Conservation (phyloP, 1,284 basidiomycete genomes). For the Vanrija sp. region DNA sequence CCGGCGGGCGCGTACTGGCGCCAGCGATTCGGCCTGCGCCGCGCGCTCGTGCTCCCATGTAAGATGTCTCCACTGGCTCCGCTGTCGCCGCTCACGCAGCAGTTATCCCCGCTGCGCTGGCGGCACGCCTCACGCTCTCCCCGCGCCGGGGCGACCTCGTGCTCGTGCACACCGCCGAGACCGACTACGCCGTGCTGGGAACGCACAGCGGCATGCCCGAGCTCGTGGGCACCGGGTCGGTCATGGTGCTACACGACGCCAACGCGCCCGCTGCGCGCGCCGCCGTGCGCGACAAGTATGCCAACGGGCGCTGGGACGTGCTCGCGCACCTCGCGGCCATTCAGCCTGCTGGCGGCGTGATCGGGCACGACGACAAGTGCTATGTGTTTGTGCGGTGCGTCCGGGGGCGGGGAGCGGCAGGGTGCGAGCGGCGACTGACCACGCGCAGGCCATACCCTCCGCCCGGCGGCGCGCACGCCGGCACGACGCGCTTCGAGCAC, state of each 20-base stretch:
- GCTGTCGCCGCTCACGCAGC: neutral
- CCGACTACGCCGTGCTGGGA: constrained; percentile 1
- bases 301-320: constrained; percentile 7
- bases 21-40: neutral
- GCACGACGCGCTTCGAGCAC: constrained; percentile 11
- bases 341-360: constrained; percentile 4
- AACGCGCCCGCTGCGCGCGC: constrained; percentile 3
- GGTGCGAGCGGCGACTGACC: neutral
- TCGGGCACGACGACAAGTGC: constrained; percentile 11
- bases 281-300: constrained; percentile 12
- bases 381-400: constrained; percentile 5
- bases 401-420: neutral
- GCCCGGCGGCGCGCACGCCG: neutral
- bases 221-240: neutral
- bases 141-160: constrained; percentile 2
- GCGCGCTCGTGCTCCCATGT: too few species aligned
- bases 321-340: constrained; percentile 8
- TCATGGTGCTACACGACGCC: neutral
- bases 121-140: neutral
- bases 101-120: constrained; percentile 6
- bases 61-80: too few species aligned
- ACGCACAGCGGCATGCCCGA: neutral
- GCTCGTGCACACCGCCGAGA: constrained; percentile 1
- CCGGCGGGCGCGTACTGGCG: neutral
- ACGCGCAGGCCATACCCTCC: neutral